Conservation (phyloP, 2,329 filamentous ascomycete species). For the Xylaria sp. region DNA sequence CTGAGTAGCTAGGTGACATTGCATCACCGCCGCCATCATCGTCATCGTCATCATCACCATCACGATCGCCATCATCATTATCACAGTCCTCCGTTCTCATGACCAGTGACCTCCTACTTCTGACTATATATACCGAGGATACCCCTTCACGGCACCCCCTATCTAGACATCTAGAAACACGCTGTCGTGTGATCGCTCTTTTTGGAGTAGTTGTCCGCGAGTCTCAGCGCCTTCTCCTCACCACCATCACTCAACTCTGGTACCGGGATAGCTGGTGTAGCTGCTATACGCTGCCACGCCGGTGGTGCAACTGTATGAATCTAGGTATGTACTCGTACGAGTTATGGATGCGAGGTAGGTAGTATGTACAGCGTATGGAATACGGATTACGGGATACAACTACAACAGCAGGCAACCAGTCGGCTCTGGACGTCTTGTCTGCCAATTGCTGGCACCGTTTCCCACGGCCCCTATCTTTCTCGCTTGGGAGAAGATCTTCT, state of each 20-base stretch:
- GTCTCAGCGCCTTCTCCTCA: not conserved
- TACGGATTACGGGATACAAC: too few relatives aligned
- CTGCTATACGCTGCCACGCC: conserved; percentile 3
- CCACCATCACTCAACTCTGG: not conserved
- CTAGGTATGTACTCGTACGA: not conserved
- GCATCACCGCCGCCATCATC: conserved; percentile 10
- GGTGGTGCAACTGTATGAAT: conserved; percentile 7
- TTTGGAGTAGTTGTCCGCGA: conserved; percentile 1
- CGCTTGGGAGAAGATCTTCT: conserved; percentile 15
- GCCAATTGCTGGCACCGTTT: conserved; percentile 3
- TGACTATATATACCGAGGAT: not conserved
- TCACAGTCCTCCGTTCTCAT: conserved; percentile 2
- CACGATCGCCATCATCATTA: not conserved
- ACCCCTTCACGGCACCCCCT: too few relatives aligned
- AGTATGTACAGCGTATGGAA: conserved; percentile 7
- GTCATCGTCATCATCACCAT: conserved; percentile 1
- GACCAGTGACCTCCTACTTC: conserved; percentile 2
- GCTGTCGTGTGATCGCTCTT: conserved; percentile 4
- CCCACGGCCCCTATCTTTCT: conserved; percentile 4
- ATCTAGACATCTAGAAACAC: too few relatives aligned
- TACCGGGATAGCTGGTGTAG: not conserved
- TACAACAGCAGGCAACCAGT: too few relatives aligned
- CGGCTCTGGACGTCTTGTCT: conserved; percentile 1
- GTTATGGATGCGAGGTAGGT: too few relatives aligned
- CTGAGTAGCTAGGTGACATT: conserved; percentile 3